Evolutionary conservation across 805 yeast species (phyloP).

Genomic region (Ogataea siamensis): DNA sequence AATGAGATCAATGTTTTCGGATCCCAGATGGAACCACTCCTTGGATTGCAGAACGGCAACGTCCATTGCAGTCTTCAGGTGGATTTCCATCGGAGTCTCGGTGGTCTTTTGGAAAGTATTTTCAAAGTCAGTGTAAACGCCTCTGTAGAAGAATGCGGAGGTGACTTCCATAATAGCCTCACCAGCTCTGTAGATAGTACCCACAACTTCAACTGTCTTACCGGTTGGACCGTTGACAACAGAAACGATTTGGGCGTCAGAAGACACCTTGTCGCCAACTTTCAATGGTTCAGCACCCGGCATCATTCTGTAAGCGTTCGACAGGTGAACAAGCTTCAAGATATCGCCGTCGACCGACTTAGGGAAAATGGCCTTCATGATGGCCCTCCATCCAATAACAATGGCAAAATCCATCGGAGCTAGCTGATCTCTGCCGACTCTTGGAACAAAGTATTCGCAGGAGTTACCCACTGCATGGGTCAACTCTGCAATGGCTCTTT

Average conservation of each 20-base stretch:
- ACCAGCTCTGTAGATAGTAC: constrained; percentile 75
- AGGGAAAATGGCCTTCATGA: constrained; percentile 98
- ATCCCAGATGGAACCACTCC: constrained; percentile 94
- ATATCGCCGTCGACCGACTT: constrained; percentile 94
- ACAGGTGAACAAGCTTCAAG: constrained; percentile 87
- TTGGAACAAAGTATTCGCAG: constrained; percentile 90
- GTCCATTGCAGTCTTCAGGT: constrained; percentile 74
- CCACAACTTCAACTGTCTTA: constrained; percentile 93
- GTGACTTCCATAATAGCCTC: constrained; percentile 88
- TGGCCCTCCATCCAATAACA: constrained; percentile 97
- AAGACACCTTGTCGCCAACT: constrained; percentile 80
- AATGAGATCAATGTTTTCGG: constrained; percentile 64
- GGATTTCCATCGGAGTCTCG: constrained; percentile 84
- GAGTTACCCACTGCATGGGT: constrained; percentile 97
- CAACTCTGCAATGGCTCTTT: constrained; percentile 81
- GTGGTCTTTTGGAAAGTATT: constrained; percentile 87
- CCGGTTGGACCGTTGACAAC: constrained; percentile 91
- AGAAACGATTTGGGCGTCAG: constrained; percentile 81
- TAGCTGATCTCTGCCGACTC: constrained; percentile 76
- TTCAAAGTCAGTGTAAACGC: constrained; percentile 80
- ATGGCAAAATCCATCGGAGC: constrained; percentile 99
- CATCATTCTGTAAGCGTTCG: constrained; percentile 89
- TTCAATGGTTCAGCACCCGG: constrained; percentile 89
- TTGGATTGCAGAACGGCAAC: constrained; percentile 90
- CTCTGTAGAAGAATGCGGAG: constrained; percentile 96